Conservation (phyloP, 2,329 filamentous ascomycete genomes). For the Talaromyces sp. region DNA sequence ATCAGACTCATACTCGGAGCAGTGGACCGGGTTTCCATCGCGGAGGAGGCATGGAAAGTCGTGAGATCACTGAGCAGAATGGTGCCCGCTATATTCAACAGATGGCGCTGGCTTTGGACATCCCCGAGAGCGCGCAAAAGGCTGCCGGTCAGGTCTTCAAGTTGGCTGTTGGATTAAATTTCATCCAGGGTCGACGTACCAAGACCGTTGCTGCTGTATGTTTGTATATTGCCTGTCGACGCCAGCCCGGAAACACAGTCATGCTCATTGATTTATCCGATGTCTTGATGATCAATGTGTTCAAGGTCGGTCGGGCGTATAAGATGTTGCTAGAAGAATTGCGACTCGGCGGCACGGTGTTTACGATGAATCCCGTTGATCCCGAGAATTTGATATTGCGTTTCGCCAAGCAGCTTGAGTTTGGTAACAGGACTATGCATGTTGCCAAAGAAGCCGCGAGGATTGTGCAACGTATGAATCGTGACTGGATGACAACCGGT, state of each 20-base stretch:
- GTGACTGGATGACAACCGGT: constrained; percentile 96
- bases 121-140: constrained; percentile 61
- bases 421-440: constrained; percentile 73
- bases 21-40: constrained; percentile 49
- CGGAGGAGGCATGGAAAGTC: constrained; percentile 48
- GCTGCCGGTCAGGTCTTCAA: constrained; percentile 71
- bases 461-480: constrained; percentile 87
- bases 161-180: constrained; percentile 69
- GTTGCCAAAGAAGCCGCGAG: constrained; percentile 85
- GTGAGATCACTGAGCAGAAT: constrained; percentile 47
- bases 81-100: constrained; percentile 45
- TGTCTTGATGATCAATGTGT: constrained; percentile 79
- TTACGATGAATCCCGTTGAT: constrained; percentile 71
- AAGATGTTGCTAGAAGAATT: constrained; percentile 70
- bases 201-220: constrained; percentile 85
- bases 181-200: constrained; percentile 80
- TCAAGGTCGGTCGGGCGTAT: constrained; percentile 84
- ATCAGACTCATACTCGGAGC: constrained; percentile 74
- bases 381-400: constrained; percentile 88
- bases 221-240: constrained; percentile 82
- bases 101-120: constrained; percentile 39
- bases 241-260: constrained; percentile 72
- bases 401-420: constrained; percentile 89
- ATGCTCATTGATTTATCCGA: constrained; percentile 97
- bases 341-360: constrained; percentile 54